These are phyloP conservation scores for Osmanthus fragrans DNA, from an alignment of 257 asterid species.

Conservation along the genomic window DNA sequence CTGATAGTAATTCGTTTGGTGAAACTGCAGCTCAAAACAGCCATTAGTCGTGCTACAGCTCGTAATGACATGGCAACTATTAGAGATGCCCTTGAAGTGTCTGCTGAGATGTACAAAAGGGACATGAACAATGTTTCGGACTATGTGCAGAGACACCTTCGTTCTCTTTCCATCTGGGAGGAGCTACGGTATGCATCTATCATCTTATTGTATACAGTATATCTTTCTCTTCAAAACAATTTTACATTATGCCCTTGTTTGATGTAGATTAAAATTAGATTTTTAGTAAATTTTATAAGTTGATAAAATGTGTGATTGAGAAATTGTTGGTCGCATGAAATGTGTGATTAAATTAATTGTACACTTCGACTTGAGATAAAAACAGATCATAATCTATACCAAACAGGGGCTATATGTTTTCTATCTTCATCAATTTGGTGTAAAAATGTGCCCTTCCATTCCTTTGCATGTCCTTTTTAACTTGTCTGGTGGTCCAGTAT, in stretches of 20 bases:
- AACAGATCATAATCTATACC: too few species aligned
- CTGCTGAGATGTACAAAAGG: slow-evolving; percentile 91
- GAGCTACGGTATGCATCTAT: slow-evolving; percentile 71
- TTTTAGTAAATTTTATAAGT: too few species aligned
- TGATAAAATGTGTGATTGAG: too few species aligned
- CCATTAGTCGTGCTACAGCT: slow-evolving; percentile 77
- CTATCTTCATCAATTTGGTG: not conserved
- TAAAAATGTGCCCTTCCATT: not conserved
- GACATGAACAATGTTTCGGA: slow-evolving; percentile 79
- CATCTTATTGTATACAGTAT: not conserved
- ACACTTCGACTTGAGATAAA: too few species aligned
- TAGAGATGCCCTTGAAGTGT: slow-evolving; percentile 97
- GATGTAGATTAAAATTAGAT: too few species aligned
- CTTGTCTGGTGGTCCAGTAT: not conserved
- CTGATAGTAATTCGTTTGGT: slow-evolving; percentile 31
- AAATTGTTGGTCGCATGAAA: too few species aligned
- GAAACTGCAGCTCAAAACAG: slow-evolving; percentile 78
- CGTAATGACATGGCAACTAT: slow-evolving; percentile 96
- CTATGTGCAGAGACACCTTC: slow-evolving; percentile 87
- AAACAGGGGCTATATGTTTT: not conserved
- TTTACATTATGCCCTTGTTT: not conserved
- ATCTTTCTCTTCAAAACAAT: not conserved
- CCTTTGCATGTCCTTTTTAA: not conserved
- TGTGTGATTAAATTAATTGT: too few species aligned
- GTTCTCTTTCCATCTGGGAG: slow-evolving; percentile 90